Evolutionary conservation across 768 basidiomycete species (phyloP), one percentile per base, ranked within the genome.

Genomic region (Termitomyces sp.): DNA sequence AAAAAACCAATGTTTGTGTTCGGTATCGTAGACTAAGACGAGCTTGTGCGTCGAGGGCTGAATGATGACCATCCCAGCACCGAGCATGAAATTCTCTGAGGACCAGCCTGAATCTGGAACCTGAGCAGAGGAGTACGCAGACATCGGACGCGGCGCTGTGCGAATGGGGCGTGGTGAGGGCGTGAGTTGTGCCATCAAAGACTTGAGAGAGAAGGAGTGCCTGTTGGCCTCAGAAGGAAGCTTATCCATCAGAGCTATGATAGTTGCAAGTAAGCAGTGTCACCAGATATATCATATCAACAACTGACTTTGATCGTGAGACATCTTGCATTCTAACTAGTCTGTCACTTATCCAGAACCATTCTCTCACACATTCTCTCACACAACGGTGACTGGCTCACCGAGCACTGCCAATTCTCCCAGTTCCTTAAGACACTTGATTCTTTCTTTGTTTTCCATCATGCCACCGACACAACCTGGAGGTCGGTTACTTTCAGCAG

Each of bases 21-120:
- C 47, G 0, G 61, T 66, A 56, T 85, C 82, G 52, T 77, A 71
- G 0, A 87, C 63, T 5, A 88, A 61, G 12, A 87, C 82, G 28
- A 87, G 64, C 63, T 81, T 81, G 10, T 74, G 68, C 0, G 83
- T 83, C 2, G 77, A 74, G n/a, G 80, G 79, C 64, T 87, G 85
- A 28, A 89, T 74, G 50, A 88, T 75, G 18, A 85, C 81, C 82
- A 85, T 82, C 18, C 84, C 86, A 3, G 80, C 82, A 3, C 84
- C 84, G 3, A 86, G 72, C 70, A 82, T 68, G 65, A 88, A 83
- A 68, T 86, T 81, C 13, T 68, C 36, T 2, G 79, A 74, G 50
- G 74, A 74, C 80, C 79, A 87, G 1, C 68, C 67, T 61, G 79
- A 75, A 59, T 80, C 64, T 0, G 75, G 74, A 2, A 85, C 73